phyloP scores from a whole-genome alignment of 345 rosid species.

The Murraya koenigii region DNA sequence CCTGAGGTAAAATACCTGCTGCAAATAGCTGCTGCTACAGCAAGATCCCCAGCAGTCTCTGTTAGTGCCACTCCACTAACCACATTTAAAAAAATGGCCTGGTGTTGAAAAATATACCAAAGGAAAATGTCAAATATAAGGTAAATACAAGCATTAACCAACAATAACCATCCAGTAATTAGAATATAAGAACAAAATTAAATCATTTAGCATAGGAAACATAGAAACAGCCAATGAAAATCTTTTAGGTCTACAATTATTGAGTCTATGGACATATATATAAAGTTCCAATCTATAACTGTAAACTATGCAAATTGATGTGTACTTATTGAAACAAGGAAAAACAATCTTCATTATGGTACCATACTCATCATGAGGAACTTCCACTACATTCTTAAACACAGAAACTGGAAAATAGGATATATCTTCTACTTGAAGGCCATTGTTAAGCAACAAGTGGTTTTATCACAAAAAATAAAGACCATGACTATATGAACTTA shows the following conservation, averaged over 20 bases:
- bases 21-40: conserved; percentile 93
- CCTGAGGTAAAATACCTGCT: conserved; percentile 54
- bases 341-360: not conserved
- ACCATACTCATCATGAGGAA: not conserved
- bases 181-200: not conserved
- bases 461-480: not conserved
- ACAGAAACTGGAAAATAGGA: not conserved
- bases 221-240: not conserved
- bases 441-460: not conserved
- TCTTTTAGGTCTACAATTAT: not conserved
- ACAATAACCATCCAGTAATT: not conserved
- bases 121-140: not conserved
- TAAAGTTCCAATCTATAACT: not conserved
- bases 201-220: not conserved
- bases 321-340: not conserved
- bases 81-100: conserved; percentile 80
- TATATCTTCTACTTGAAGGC: not conserved
- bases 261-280: not conserved
- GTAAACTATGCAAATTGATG: conserved; percentile 26
- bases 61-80: conserved; percentile 71
- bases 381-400: not conserved
- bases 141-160: not conserved
- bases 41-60: conserved; percentile 95
- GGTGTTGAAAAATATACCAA: conserved; percentile 5
- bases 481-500: not conserved